A percentile compares a stretch with the other conserved stretches of the same genome.
These are phyloP conservation scores for Diaporthe velutina DNA, from an alignment of 2,329 filamentous ascomycete genomes.

Conservation along the genomic window DNA sequence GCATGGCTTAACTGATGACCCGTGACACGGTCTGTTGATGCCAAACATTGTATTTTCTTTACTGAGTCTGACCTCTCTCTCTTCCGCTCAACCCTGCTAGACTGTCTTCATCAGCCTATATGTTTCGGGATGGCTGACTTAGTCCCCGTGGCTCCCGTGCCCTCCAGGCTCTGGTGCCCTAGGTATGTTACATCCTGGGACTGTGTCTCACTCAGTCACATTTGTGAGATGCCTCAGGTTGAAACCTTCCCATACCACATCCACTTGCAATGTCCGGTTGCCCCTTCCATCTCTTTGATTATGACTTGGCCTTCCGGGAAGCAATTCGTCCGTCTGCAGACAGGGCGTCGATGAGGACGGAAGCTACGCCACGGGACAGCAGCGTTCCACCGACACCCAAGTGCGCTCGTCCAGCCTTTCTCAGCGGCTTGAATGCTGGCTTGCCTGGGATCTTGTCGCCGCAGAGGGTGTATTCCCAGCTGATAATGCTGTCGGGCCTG, in stretches of 20 bases:
- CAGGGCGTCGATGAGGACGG: background rate
- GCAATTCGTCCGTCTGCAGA: background rate
- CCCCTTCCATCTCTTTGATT: no score
- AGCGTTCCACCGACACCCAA: background rate
- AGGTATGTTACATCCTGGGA: background rate
- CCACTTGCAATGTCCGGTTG: background rate
- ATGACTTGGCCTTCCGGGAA: background rate
- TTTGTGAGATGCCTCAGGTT: constrained; percentile 1
- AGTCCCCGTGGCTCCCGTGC: background rate
- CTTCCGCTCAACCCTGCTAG: background rate
- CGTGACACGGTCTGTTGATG: constrained; percentile 39
- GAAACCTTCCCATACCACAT: background rate
- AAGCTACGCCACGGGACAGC: no score
- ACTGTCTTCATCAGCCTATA: background rate
- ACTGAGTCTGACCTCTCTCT: constrained; percentile 14
- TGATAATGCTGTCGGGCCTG: background rate
- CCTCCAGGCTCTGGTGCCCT: background rate
- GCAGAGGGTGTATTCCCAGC: background rate
- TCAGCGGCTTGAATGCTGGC: no score
- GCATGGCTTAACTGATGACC: constrained; percentile 42
- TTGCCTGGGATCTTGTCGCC: background rate
- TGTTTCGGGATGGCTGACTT: constrained; percentile 21
- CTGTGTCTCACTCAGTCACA: constrained; percentile 4
- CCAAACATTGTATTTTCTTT: constrained; percentile 34
- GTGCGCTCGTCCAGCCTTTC: background rate